These are phyloP conservation scores for Termitomyces sp. DNA, from an alignment of 768 basidiomycete genomes.

Conservation along the genomic window DNA sequence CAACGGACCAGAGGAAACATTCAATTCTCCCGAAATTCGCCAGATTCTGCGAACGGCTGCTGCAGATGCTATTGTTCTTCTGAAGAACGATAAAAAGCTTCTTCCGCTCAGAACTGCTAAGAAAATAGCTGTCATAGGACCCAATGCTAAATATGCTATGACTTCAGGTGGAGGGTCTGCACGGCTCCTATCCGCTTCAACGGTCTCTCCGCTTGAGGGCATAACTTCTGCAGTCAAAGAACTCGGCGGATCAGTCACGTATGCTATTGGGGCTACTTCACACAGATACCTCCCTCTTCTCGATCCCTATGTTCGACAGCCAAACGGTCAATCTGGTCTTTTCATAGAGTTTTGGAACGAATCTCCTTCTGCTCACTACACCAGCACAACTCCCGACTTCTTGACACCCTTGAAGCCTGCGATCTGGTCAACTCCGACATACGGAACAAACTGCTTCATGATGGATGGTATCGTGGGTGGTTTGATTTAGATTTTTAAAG, in stretches of 20 bases:
- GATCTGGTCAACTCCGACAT: slow-evolving; percentile 37
- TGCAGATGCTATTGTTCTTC: slow-evolving; percentile 51
- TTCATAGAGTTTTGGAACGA: slow-evolving; percentile 45
- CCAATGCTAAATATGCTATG: slow-evolving; percentile 51
- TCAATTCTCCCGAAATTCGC: slow-evolving; percentile 46
- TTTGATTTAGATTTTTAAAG: neutral
- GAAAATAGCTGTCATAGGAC: slow-evolving; percentile 59
- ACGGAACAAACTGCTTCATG: slow-evolving; percentile 31
- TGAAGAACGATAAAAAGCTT: slow-evolving; percentile 54
- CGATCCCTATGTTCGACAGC: slow-evolving; percentile 39
- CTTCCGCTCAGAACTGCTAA: slow-evolving; percentile 42
- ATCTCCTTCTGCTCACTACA: slow-evolving; percentile 33
- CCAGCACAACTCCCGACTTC: slow-evolving; percentile 24
- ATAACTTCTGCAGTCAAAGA: slow-evolving; percentile 39
- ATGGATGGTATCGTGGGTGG: slow-evolving; percentile 39
- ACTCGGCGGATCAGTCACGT: slow-evolving; percentile 44
- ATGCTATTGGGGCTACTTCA: slow-evolving; percentile 37
- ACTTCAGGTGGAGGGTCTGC: slow-evolving; percentile 64
- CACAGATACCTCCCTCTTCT: slow-evolving; percentile 50
- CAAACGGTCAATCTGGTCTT: slow-evolving; percentile 34
- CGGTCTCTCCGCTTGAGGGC: slow-evolving; percentile 56
- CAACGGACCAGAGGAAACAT: slow-evolving; percentile 40
- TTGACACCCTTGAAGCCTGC: slow-evolving; percentile 16
- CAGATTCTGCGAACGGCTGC: slow-evolving; percentile 47
- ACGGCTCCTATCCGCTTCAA: slow-evolving; percentile 45